Evolutionary conservation across 129 eudicot species (phyloP).

Genomic region (Glebionis coronaria): DNA sequence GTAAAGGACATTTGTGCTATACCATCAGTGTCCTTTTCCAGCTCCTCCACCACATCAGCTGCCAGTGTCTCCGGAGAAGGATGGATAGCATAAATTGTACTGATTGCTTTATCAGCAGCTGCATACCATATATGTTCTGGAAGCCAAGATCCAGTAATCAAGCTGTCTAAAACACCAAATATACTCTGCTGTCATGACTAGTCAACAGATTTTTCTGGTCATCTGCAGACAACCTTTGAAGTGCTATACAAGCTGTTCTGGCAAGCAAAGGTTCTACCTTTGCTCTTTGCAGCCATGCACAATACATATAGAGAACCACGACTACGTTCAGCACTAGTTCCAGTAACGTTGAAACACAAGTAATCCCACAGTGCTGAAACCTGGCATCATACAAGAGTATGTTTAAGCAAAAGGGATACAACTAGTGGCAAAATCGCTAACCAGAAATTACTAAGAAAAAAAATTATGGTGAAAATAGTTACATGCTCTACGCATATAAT

Average conservation of each 20-base stretch:
- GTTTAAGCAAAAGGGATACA: neutral
- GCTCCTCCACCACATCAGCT: constrained; percentile 55
- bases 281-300: constrained; percentile 99
- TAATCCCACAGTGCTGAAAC: constrained; percentile 94
- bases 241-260: constrained; percentile 84
- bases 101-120: constrained; percentile 91
- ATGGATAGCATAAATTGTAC: constrained; percentile 74
- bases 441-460: neutral
- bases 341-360: constrained; percentile 80
- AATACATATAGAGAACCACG: constrained; percentile 82
- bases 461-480: neutral
- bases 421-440: neutral
- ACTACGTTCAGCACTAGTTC: constrained; percentile 87
- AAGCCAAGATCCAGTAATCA: constrained; percentile 70
- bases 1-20: constrained; percentile 35
- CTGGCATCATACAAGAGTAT: constrained; percentile 37
- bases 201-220: constrained; percentile 76
- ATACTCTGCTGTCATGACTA: constrained; percentile 65
- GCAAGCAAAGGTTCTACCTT: constrained; percentile 98
- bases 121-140: constrained; percentile 87
- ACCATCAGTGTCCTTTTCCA: constrained; percentile 44
- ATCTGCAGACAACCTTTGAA: constrained; percentile 71
- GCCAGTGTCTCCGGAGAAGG: constrained; percentile 89
- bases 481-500: neutral
- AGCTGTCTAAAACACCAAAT: constrained; percentile 64